Percentiles rank a stretch among this genome's conserved stretches.
phyloP scores from a whole-genome alignment of 1,284 basidiomycete genomes.

The Sphagnurus paluster region DNA sequence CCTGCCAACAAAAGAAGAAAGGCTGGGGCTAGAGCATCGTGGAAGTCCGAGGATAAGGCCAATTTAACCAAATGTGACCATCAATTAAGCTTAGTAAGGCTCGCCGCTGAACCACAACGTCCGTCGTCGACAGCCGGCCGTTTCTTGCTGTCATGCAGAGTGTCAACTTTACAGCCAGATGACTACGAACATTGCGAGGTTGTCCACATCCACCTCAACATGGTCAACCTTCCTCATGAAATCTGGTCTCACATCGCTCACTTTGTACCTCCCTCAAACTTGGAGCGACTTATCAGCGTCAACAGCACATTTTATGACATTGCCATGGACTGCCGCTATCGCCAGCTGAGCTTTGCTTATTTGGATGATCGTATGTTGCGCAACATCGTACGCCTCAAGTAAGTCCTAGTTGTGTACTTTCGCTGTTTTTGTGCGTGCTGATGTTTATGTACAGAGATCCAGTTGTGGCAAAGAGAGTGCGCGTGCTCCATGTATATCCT shows the following conservation, averaged over 20 bases:
- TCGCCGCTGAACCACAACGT: neutral
- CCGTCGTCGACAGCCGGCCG: neutral
- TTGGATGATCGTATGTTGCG: constrained; percentile 39
- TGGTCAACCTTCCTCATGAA: constrained; percentile 35
- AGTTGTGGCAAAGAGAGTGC: constrained; percentile 41
- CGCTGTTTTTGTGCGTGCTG: constrained; percentile 1
- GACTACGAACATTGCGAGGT: too few relatives aligned
- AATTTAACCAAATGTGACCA: constrained; percentile 5
- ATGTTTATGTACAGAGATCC: constrained; percentile 34
- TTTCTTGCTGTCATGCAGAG: constrained; percentile 13
- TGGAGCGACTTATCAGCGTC: constrained; percentile 37
- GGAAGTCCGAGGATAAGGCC: neutral
- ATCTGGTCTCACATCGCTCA: constrained; percentile 43
- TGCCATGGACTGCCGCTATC: constrained; percentile 43
- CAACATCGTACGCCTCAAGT: constrained; percentile 40
- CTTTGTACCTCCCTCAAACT: constrained; percentile 32
- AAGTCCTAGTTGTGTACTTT: constrained; percentile 16
- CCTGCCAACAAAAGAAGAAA: too few relatives aligned
- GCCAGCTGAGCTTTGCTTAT: constrained; percentile 44
- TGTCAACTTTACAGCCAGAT: constrained; percentile 10
- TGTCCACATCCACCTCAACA: constrained; percentile 7
- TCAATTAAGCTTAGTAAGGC: neutral
- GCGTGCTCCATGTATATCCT: constrained; percentile 43
- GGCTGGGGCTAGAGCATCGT: neutral
- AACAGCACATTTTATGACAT: constrained; percentile 44